Conservation (phyloP, 345 rosid species). For the Anacardium occidentale region DNA sequence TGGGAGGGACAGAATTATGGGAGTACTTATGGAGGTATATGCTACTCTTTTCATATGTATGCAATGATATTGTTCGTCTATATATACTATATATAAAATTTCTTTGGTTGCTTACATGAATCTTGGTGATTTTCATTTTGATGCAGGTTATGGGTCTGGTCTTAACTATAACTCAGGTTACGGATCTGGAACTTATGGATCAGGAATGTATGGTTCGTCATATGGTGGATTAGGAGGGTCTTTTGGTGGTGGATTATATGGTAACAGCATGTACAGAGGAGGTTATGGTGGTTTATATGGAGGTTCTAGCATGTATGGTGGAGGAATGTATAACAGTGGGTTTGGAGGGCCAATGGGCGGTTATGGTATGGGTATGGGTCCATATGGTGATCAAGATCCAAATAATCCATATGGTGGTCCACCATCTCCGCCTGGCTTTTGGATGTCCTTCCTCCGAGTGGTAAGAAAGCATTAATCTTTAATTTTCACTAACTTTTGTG, state of each 20-base stretch:
- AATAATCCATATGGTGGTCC: slow-evolving; percentile 83
- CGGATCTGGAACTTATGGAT: slow-evolving; percentile 75
- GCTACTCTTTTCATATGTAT: neutral
- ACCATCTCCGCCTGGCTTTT: slow-evolving; percentile 94
- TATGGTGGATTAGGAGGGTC: slow-evolving; percentile 57
- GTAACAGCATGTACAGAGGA: slow-evolving; percentile 74
- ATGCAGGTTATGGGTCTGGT: slow-evolving; percentile 73
- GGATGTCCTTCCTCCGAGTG: slow-evolving; percentile 94
- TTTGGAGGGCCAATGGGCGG: slow-evolving; percentile 87
- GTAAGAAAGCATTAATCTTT: slow-evolving; percentile 36
- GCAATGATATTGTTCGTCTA: neutral
- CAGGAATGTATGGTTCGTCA: slow-evolving; percentile 61
- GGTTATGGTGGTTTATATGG: slow-evolving; percentile 83
- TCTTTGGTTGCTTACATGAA: slow-evolving; percentile 2
- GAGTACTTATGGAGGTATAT: slow-evolving; percentile 51
- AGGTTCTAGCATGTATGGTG: slow-evolving; percentile 59
- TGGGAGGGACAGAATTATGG: slow-evolving; percentile 87
- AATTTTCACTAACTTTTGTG: neutral
- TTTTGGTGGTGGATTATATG: slow-evolving; percentile 69
- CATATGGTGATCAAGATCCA: slow-evolving; percentile 86
- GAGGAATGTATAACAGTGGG: slow-evolving; percentile 47
- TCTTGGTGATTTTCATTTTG: slow-evolving; percentile 20
- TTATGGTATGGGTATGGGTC: slow-evolving; percentile 79
- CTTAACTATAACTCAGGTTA: slow-evolving; percentile 44
- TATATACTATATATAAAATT: neutral